Conservation (phyloP, 805 yeast species). For the Metschnikowia henanensis region DNA sequence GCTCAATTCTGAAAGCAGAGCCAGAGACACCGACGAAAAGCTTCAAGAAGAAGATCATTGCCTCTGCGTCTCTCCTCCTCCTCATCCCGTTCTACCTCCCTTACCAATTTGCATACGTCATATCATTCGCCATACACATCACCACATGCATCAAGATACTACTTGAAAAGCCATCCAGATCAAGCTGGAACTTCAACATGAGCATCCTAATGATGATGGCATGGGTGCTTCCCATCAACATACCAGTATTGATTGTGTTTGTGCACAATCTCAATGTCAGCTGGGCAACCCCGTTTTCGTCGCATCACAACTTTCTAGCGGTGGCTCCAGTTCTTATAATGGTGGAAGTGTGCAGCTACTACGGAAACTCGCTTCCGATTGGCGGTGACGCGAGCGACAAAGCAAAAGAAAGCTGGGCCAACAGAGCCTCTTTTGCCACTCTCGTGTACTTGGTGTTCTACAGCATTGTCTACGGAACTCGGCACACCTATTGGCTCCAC, state of each 20-base stretch:
- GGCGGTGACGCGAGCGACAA: constrained; percentile 4
- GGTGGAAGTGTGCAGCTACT: constrained; percentile 48
- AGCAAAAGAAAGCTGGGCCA: constrained; percentile 1
- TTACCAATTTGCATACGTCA: constrained; percentile 73
- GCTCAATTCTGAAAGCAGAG: neutral
- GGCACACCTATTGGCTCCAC: constrained; percentile 85
- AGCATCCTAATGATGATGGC: constrained; percentile 66
- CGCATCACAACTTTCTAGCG: constrained; percentile 82
- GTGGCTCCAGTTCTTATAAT: constrained; percentile 69
- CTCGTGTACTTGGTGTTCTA: constrained; percentile 58
- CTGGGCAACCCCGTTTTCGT: constrained; percentile 83
- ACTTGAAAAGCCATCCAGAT: constrained; percentile 8
- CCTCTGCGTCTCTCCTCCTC: constrained; percentile 37
- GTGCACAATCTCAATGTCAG: constrained; percentile 72
- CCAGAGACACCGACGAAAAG: neutral
- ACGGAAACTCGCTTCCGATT: constrained; percentile 38
- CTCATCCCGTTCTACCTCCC: constrained; percentile 67
- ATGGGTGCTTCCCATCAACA: constrained; percentile 76
- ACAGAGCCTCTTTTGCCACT: constrained; percentile 22
- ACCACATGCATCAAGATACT: constrained; percentile 45
- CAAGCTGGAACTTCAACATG: constrained; percentile 56
- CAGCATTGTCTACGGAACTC: constrained; percentile 69
- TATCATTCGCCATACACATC: constrained; percentile 58
- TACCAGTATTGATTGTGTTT: constrained; percentile 79
- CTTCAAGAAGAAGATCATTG: constrained; percentile 24